Evolutionary conservation across 148 eudicot species (phyloP).

Genomic region (Rhododendron henanense): DNA sequence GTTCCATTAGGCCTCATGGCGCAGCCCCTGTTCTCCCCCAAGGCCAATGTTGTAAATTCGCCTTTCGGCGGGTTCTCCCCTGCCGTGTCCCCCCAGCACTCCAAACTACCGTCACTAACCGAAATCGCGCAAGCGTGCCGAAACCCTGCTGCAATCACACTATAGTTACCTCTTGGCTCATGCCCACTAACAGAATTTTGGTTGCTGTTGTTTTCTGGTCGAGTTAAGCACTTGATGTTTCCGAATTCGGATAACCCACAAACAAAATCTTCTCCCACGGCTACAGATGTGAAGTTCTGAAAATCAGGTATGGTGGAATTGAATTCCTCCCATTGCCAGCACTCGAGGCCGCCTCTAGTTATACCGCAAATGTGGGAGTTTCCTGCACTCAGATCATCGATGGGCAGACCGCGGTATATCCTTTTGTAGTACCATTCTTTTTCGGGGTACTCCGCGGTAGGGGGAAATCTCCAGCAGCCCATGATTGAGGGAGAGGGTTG

Average conservation of each 20-base stretch:
- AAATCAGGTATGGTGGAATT: background rate
- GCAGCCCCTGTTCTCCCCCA: constrained; percentile 63
- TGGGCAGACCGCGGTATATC: constrained; percentile 40
- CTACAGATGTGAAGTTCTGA: constrained; percentile 31
- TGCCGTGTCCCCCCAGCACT: constrained; percentile 61
- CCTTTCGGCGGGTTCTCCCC: constrained; percentile 35
- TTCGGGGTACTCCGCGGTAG: background rate
- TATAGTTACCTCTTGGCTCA: constrained; percentile 41
- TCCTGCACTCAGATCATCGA: constrained; percentile 53
- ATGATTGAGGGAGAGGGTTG: constrained; percentile 31
- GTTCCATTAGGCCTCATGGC: constrained; percentile 46
- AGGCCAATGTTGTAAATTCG: constrained; percentile 44
- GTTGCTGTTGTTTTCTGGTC: constrained; percentile 9
- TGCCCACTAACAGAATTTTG: constrained; percentile 12
- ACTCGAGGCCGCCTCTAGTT: constrained; percentile 27
- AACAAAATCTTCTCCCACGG: constrained; percentile 60
- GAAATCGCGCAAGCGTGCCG: constrained; percentile 49
- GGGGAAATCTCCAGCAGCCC: constrained; percentile 64
- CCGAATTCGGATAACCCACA: constrained; percentile 52
- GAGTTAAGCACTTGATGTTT: constrained; percentile 34
- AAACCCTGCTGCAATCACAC: constrained; percentile 45
- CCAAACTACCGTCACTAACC: constrained; percentile 32
- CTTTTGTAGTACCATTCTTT: constrained; percentile 28
- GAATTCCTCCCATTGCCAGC: constrained; percentile 63
- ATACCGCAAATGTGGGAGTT: constrained; percentile 66